phyloP scores from a whole-genome alignment of 2,329 filamentous ascomycete genomes.

The Microdochium nivale region DNA sequence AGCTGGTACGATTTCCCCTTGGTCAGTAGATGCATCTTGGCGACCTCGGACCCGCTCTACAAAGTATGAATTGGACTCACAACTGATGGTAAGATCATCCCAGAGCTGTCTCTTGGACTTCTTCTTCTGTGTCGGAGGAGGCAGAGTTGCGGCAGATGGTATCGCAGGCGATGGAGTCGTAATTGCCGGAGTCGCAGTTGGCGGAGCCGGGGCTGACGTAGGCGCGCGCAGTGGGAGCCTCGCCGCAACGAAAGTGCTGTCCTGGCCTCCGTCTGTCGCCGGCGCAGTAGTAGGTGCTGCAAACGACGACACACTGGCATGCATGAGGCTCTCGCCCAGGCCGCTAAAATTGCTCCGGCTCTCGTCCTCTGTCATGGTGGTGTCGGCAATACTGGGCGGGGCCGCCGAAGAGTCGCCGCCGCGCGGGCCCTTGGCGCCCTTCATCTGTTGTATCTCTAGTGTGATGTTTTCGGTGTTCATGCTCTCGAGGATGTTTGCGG shows the following conservation, averaged over 20 bases:
- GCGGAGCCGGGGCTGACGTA: slow-evolving; percentile 12
- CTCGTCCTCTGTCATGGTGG: slow-evolving; percentile 78
- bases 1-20: slow-evolving; percentile 39
- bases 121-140: slow-evolving; percentile 26
- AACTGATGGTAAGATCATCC: slow-evolving; percentile 95
- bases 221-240: slow-evolving; percentile 10
- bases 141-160: slow-evolving; percentile 13
- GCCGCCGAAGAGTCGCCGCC: slow-evolving; percentile 39
- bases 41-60: background rate
- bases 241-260: too few relatives aligned
- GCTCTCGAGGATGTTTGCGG: slow-evolving; percentile 77
- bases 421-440: slow-evolving; percentile 59
- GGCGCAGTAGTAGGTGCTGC: slow-evolving; percentile 42
- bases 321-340: slow-evolving; percentile 74
- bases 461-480: slow-evolving; percentile 90
- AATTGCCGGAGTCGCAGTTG: slow-evolving; percentile 10
- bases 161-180: slow-evolving; percentile 14
- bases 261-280: too few relatives aligned
- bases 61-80: slow-evolving; percentile 40
- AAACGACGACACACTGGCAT: slow-evolving; percentile 61
- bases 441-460: slow-evolving; percentile 89
- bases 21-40: slow-evolving; percentile 6
- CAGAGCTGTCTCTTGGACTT: slow-evolving; percentile 90
- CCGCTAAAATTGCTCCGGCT: slow-evolving; percentile 66
- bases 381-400: slow-evolving; percentile 52